These are phyloP conservation scores for Leccinum longicurvipes DNA, from an alignment of 768 basidiomycete species.

Conservation along the genomic window DNA sequence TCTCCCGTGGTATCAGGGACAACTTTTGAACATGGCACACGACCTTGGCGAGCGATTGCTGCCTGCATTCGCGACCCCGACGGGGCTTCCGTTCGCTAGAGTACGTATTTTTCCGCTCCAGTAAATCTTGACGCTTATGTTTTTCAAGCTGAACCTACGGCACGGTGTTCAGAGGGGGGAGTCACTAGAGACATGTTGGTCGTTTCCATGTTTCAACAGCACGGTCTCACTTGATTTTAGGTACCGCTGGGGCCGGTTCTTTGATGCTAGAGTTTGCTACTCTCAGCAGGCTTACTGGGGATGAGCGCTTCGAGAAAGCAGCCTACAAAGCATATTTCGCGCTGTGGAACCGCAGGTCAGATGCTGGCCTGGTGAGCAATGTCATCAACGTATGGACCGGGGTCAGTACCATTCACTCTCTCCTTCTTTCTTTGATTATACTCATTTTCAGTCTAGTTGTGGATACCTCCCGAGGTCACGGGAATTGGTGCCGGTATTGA, in stretches of 20 bases:
- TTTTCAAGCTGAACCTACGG: slow-evolving; percentile 70
- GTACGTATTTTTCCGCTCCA: slow-evolving; percentile 35
- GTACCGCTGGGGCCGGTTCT: slow-evolving; percentile 90
- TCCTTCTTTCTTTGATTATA: not conserved
- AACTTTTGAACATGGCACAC: slow-evolving; percentile 75
- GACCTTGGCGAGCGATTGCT: slow-evolving; percentile 85
- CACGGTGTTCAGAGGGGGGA: slow-evolving; percentile 76
- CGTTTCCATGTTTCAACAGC: not conserved
- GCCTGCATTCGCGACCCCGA: slow-evolving; percentile 89
- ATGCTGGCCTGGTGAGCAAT: slow-evolving; percentile 85
- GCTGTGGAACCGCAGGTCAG: slow-evolving; percentile 87
- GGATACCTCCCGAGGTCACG: slow-evolving; percentile 73
- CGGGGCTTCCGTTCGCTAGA: slow-evolving; percentile 89
- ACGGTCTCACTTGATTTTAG: slow-evolving; percentile 36
- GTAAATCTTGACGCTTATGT: slow-evolving; percentile 1
- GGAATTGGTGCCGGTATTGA: slow-evolving; percentile 94
- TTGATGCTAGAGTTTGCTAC: slow-evolving; percentile 94
- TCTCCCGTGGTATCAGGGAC: slow-evolving; percentile 80
- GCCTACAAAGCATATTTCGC: slow-evolving; percentile 91
- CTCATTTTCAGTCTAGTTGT: slow-evolving; percentile 39
- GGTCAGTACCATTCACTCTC: slow-evolving; percentile 40
- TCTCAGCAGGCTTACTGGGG: slow-evolving; percentile 85
- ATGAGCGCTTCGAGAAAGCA: slow-evolving; percentile 84
- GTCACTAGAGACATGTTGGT: slow-evolving; percentile 80
- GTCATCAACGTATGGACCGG: slow-evolving; percentile 82